A percentile compares a stretch with the other conserved stretches of the same genome.
phyloP scores from a whole-genome alignment of 805 yeast genomes.

The Yarrowia sp. region DNA sequence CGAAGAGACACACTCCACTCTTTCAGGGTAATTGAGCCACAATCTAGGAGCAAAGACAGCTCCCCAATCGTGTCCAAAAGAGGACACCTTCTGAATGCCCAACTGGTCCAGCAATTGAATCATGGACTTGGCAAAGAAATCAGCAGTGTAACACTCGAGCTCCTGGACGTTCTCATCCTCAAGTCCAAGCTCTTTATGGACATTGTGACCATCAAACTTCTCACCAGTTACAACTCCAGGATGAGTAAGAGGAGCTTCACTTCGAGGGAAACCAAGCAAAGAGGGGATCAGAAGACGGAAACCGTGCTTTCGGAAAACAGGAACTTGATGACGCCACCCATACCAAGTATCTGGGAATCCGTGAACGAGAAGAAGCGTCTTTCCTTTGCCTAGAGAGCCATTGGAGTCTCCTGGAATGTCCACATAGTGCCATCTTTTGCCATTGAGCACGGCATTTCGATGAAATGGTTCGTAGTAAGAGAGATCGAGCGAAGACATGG shows the following conservation, averaged over 20 bases:
- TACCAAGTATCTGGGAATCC: conserved; percentile 38
- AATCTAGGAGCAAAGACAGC: conserved; percentile 18
- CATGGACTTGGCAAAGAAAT: conserved; percentile 28
- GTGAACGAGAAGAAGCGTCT: conserved; percentile 17
- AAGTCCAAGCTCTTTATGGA: conserved; percentile 22
- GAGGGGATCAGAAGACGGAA: conserved; percentile 22
- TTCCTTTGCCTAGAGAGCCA: conserved; percentile 9
- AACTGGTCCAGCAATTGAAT: conserved; percentile 15
- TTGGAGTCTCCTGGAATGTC: conserved; percentile 32
- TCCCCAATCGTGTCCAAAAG: conserved; percentile 37
- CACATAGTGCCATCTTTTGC: conserved; percentile 39
- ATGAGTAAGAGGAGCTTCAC: conserved; percentile 27
- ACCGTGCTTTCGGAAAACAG: conserved; percentile 21
- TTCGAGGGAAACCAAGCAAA: conserved; percentile 27
- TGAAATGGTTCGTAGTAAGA: conserved; percentile 37
- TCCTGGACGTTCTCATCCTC: conserved; percentile 17
- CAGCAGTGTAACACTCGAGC: conserved; percentile 18
- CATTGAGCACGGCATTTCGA: conserved; percentile 27
- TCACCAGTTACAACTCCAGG: conserved; percentile 7
- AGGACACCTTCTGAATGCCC: conserved; percentile 17
- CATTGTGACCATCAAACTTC: conserved; percentile 8
- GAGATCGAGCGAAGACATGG: conserved; percentile 11
- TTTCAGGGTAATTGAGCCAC: conserved; percentile 29
- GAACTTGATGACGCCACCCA: conserved; percentile 36
- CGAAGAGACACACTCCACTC: conserved; percentile 24